Conservation (phyloP, 768 basidiomycete genomes). For the Russula abietina region DNA sequence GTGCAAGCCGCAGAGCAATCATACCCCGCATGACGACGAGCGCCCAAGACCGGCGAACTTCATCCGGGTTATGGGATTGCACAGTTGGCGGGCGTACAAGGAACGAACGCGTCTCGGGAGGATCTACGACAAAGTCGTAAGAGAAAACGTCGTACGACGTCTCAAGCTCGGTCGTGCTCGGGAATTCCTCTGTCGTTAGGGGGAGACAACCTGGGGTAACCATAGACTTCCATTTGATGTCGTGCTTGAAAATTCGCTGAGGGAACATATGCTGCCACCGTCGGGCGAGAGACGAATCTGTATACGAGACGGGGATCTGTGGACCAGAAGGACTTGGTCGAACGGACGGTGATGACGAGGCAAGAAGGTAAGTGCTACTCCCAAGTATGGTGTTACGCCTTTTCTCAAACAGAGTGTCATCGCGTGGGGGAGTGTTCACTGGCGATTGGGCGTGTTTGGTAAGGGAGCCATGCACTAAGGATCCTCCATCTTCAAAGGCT, state of each 20-base stretch:
- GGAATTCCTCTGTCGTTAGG: slow-evolving; percentile 85
- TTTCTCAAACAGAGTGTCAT: slow-evolving; percentile 46
- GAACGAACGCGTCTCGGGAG: slow-evolving; percentile 80
- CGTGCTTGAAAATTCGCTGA: slow-evolving; percentile 64
- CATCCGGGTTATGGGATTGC: slow-evolving; percentile 45
- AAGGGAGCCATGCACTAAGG: slow-evolving; percentile 43
- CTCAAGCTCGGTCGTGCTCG: slow-evolving; percentile 66
- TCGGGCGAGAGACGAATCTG: slow-evolving; percentile 69
- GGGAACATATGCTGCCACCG: slow-evolving; percentile 89
- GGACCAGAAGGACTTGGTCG: slow-evolving; percentile 67
- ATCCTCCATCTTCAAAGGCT: slow-evolving; percentile 50
- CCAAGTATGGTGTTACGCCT: slow-evolving; percentile 50
- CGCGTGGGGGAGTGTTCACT: slow-evolving; percentile 61
- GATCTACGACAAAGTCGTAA: slow-evolving; percentile 84
- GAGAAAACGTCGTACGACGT: slow-evolving; percentile 74
- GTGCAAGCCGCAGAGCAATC: slow-evolving; percentile 85
- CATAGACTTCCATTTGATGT: slow-evolving; percentile 89
- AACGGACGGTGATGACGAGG: slow-evolving; percentile 43
- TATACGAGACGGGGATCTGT: slow-evolving; percentile 48
- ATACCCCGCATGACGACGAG: slow-evolving; percentile 84
- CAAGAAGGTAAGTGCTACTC: slow-evolving; percentile 30
- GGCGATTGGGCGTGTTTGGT: slow-evolving; percentile 49
- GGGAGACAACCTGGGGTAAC: slow-evolving; percentile 84
- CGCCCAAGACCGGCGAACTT: slow-evolving; percentile 64
- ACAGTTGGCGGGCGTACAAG: slow-evolving; percentile 62